Evolutionary conservation across 169 alveolate species (phyloP).

Genomic region (Condylostoma magnum): DNA sequence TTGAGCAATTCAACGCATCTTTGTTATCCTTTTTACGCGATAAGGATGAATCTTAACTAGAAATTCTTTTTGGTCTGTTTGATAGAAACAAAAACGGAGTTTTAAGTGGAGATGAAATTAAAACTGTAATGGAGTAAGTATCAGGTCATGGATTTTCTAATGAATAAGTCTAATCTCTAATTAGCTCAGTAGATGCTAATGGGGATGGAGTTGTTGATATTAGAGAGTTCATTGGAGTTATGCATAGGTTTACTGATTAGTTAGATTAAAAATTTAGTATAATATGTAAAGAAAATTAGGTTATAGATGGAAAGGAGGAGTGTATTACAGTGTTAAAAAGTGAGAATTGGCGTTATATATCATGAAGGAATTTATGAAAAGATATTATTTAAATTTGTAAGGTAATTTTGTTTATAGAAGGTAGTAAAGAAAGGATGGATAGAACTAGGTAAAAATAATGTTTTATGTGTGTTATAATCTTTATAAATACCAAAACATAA

Average conservation of each 20-base stretch:
- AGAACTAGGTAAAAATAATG: no score
- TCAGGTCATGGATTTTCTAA: constrained; percentile 26
- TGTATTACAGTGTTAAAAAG: no score
- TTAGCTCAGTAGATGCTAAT: constrained; percentile 2
- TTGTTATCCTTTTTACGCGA: neutral
- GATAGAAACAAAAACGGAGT: constrained; percentile 18
- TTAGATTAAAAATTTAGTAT: neutral
- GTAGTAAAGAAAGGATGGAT: no score
- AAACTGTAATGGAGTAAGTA: constrained; percentile 29
- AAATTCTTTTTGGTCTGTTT: constrained; percentile 11
- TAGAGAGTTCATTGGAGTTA: constrained; percentile 20
- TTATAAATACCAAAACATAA: no score
- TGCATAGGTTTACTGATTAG: constrained; percentile 23
- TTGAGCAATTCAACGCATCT: constrained; percentile 1
- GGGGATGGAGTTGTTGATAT: constrained; percentile 20
- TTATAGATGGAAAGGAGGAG: no score
- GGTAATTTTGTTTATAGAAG: no score
- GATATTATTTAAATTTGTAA: no score
- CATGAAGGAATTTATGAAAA: no score
- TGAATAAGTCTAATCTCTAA: neutral
- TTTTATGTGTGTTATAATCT: no score
- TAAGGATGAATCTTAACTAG: constrained; percentile 9
- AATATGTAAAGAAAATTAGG: no score
- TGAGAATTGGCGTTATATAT: no score
- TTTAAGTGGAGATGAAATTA: neutral